Evolutionary conservation across 2,329 filamentous ascomycete genomes (phyloP).

Genomic region (Phoma sp.): DNA sequence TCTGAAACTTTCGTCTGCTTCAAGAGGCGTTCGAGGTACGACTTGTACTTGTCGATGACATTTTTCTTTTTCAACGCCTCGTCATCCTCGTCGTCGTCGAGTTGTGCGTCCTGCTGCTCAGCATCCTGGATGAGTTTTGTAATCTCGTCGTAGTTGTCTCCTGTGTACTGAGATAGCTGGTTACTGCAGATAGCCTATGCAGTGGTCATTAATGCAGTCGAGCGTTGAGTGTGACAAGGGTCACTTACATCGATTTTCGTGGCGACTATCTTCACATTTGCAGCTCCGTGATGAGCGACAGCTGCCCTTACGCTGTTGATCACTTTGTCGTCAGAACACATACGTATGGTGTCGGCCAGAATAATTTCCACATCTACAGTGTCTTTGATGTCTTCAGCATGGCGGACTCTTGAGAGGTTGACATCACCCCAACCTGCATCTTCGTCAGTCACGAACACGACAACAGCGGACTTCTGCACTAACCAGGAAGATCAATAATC

Average conservation of each 20-base stretch:
- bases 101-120: not conserved
- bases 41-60: conserved; percentile 14
- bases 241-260: conserved; percentile 37
- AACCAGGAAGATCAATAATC: conserved; percentile 34
- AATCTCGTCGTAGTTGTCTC: conserved; percentile 15
- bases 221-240: not conserved
- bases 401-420: conserved; percentile 23
- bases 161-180: conserved; percentile 16
- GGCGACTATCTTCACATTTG: conserved; percentile 27
- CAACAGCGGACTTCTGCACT: not conserved
- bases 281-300: conserved; percentile 16
- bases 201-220: not conserved
- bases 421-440: conserved; percentile 28
- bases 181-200: conserved; percentile 11
- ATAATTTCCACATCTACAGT: conserved; percentile 29
- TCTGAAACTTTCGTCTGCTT: conserved; percentile 17
- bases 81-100: conserved; percentile 16
- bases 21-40: conserved; percentile 17
- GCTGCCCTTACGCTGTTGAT: conserved; percentile 24
- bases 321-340: conserved; percentile 22
- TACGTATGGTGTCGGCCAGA: conserved; percentile 27
- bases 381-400: conserved; percentile 27
- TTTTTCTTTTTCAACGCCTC: not conserved
- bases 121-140: not conserved
- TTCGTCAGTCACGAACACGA: not conserved